A percentile compares a stretch with the other conserved stretches of the same genome.
Evolutionary conservation across 2,329 filamentous ascomycete genomes (phyloP).

Genomic region (Neonectria faginata): DNA sequence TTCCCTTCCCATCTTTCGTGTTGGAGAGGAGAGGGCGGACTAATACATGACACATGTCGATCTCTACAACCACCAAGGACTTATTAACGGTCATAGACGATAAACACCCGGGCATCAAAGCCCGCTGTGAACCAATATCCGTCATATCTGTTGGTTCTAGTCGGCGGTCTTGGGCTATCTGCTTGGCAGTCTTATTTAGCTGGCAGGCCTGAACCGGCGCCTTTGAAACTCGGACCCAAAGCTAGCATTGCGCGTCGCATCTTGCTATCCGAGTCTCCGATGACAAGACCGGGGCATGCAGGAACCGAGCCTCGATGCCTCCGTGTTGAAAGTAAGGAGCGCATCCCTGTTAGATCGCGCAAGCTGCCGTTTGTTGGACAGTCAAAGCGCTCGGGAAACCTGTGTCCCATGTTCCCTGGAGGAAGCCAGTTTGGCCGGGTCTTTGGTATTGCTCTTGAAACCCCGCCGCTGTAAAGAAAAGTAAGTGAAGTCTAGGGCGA

Average conservation of each 20-base stretch:
- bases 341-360: background rate
- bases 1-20: background rate
- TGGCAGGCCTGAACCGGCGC: background rate
- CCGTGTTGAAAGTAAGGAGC: background rate
- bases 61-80: background rate
- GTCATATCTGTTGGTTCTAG: background rate
- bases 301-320: background rate
- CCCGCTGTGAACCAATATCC: background rate
- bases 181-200: background rate
- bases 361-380: background rate
- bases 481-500: too few relatives aligned
- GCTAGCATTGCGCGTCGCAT: slow-evolving; percentile 1
- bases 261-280: background rate
- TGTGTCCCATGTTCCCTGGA: background rate
- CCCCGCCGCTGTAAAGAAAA: too few relatives aligned
- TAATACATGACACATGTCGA: background rate
- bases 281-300: slow-evolving; percentile 2
- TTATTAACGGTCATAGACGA: background rate
- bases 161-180: too few relatives aligned
- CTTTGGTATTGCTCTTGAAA: background rate
- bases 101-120: background rate
- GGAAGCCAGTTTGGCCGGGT: background rate
- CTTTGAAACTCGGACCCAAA: background rate
- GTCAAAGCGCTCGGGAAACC: background rate
- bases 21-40: background rate